Evolutionary conservation across 805 yeast species (phyloP).

Genomic region (Yarrowia sp.): DNA sequence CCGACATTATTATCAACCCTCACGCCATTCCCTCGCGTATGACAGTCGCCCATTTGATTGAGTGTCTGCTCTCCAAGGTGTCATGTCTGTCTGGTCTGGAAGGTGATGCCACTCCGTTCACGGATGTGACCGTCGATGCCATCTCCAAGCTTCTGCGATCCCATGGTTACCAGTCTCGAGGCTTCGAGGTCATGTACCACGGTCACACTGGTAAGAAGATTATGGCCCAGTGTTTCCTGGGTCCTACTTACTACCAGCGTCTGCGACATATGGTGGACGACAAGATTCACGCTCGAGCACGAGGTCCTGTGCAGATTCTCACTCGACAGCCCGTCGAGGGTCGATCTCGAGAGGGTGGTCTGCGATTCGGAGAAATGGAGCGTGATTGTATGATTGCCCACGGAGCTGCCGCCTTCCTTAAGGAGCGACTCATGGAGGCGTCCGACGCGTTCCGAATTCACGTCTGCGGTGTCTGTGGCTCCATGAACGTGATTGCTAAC

Average conservation of each 20-base stretch:
- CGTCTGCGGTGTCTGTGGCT: constrained; percentile 96
- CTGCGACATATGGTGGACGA: constrained; percentile 99
- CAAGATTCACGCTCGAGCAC: constrained; percentile 97
- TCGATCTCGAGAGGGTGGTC: constrained; percentile 98
- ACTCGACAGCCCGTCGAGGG: constrained; percentile 99
- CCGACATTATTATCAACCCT: constrained; percentile 95
- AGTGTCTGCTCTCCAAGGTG: constrained; percentile 92
- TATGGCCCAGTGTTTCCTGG: constrained; percentile 98
- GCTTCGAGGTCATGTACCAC: constrained; percentile 97
- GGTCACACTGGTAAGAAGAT: constrained; percentile 98
- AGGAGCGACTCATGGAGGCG: constrained; percentile 97
- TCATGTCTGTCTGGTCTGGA: constrained; percentile 93
- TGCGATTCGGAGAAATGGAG: constrained; percentile 99
- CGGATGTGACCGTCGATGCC: constrained; percentile 97
- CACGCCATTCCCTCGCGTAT: constrained; percentile 99
- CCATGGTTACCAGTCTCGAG: constrained; percentile 96
- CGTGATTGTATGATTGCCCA: constrained; percentile 99
- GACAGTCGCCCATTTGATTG: constrained; percentile 99
- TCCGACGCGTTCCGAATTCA: constrained; percentile 98
- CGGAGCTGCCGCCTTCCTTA: constrained; percentile 97
- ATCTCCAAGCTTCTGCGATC: constrained; percentile 87
- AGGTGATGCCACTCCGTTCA: constrained; percentile 99
- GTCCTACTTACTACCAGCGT: constrained; percentile 99
- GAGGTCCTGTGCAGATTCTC: constrained; percentile 97
- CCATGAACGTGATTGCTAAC: constrained; percentile 97